Base-by-base conservation (phyloP, 2,329 filamentous ascomycete species). In the Nectriaceae sp. region DNA sequence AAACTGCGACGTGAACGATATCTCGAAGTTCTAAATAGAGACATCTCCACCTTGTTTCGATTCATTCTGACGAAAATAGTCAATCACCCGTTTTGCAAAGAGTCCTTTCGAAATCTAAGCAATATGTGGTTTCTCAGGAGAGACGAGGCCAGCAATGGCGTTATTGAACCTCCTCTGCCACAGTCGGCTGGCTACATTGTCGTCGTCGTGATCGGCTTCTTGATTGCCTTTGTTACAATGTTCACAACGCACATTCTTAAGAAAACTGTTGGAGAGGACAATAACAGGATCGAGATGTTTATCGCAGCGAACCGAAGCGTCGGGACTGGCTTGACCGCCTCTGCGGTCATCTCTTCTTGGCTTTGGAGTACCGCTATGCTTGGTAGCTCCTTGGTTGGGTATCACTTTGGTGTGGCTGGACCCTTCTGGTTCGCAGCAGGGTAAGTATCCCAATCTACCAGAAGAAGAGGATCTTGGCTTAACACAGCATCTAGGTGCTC, bases 1-100 rank as follows among this genome's bases (percentile, higher is more conserved):
- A 31, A 31, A 15, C 26, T 31, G 26, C 8, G 15, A 31, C 15
- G 26, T 8, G 26, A 31, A 31, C 15, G 8, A 8, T 31, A 15
- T 10, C 8, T 8, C 26, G 26, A 15, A 15, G 26, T 31, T 31
- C 26, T 31, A 31, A 31, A 31, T 10, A 78, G 78, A 75, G n/a
- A n/a, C n/a, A n/a, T n/a, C n/a, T n/a, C n/a, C n/a, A n/a, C n/a
- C n/a, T n/a, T n/a, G n/a, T n/a, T n/a, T n/a, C n/a, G n/a, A n/a
- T n/a, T n/a, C n/a, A n/a, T n/a, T n/a, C n/a, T n/a, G n/a, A n/a
- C n/a, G n/a, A n/a, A n/a, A n/a, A n/a, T n/a, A n/a, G n/a, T n/a
- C n/a, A n/a, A n/a, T n/a, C n/a, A n/a, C n/a, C n/a, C n/a, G n/a
- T n/a, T n/a, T n/a, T n/a, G n/a, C n/a, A n/a, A n/a, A n/a, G n/a